Evolutionary conservation across 257 asterid species (phyloP), one percentile per base, ranked within the genome.

Genomic region (Catharanthus roseus): DNA sequence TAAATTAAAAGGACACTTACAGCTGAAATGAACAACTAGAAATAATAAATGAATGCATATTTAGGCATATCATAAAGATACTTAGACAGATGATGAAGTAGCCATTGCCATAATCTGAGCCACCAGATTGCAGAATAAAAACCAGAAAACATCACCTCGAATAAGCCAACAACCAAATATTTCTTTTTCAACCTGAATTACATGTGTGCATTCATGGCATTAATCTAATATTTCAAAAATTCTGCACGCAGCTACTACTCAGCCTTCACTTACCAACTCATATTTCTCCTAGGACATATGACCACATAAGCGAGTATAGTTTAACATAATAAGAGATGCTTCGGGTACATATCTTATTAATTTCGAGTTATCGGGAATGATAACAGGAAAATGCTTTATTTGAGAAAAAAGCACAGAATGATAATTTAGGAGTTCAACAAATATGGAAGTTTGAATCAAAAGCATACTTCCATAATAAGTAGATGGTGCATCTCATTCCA

Each of bases 401-500:
- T 13, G 12, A 44, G 16, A 42, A 42, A 47, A 47, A 76, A 69
- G 39, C 18, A 77, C 26, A 51, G 36, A 26, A 16, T 31, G 42
- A 34, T 3, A 55, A 19, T 1, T 9, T 10, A 21, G 69, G 13
- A 44, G 58, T 65, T 6, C 42, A 50, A 65, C 61, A 66, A 58
- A n/a, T 44, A 68, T 74, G 53, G 38, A 71, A 73, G 60, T 75
- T 64, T 68, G 55, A 57, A 39, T 70, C 66, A 65, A 29, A 70
- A 74, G 70, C 71, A 78, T 88, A 89, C 99, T 82, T 91, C 99
- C 99, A 95, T 95, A 73, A 95, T 95, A 77, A 95, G 99, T 71
- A 95, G 85, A 87, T 95, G 99, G 79, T 95, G 99, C 99, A 95
- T 91, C 89, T 95, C 99, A 78, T 95, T 95, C 97, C 97, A 95